Evolutionary conservation across 1,284 basidiomycete genomes (phyloP).

Genomic region (Heliocybe sulcata): DNA sequence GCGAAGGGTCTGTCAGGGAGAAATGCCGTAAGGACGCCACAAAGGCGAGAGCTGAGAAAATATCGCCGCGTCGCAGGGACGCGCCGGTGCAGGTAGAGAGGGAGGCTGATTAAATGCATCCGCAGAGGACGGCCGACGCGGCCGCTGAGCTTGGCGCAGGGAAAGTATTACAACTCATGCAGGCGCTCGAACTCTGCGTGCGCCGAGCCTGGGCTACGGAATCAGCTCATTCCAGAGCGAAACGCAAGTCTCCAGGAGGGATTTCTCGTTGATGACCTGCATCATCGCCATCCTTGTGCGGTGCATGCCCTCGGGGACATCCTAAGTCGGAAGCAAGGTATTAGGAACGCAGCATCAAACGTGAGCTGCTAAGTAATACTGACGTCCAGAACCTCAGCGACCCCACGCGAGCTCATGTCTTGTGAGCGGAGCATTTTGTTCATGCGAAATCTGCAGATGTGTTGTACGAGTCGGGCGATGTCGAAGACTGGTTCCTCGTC

Average conservation of each 20-base stretch:
- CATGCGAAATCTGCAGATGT: neutral
- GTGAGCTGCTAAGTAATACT: neutral
- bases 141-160: no score
- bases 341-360: neutral
- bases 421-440: neutral
- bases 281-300: slow-evolving; percentile 30
- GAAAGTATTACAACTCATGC: no score
- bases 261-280: slow-evolving; percentile 32
- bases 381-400: neutral
- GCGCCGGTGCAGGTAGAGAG: no score
- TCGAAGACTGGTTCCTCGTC: no score
- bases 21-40: no score
- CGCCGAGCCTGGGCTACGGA: neutral
- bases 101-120: no score
- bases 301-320: slow-evolving; percentile 11
- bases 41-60: no score
- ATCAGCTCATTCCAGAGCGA: slow-evolving; percentile 19
- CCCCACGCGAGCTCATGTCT: neutral
- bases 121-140: no score
- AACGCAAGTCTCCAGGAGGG: slow-evolving; percentile 35
- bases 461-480: no score
- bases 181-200: neutral
- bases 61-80: no score
- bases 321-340: slow-evolving; percentile 4
- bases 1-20: no score